Evolutionary conservation across 73 alveolate genomes (phyloP), one percentile per base, ranked within the genome.

Genomic region (Paraurostyla sp.): DNA sequence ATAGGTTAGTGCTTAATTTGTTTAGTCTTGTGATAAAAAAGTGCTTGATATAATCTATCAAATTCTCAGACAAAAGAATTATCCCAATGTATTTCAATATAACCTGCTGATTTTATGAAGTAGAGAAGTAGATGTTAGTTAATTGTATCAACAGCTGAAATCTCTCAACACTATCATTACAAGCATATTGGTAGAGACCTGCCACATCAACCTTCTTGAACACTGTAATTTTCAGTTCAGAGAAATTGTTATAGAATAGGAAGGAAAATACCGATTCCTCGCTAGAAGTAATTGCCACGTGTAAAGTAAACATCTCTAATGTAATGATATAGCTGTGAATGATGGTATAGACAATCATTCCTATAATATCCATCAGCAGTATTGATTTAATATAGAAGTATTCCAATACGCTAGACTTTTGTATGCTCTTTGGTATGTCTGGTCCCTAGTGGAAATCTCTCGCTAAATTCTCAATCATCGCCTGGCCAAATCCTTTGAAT

Each of bases 221-320:
- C 48, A 90, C 95, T 27, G 92, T 46, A 32, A 90, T 90, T 62
- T 90, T 90, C 6, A 90, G 33, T 41, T 90, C 92, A 3, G 85
- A 29, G 50, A 90, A 90, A 35, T 90, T 57, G 76, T 82, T 90
- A 20, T 68, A 63, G 69, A 90, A 51, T 22, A 90, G 36, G 69
- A 90, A 90, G 43, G 85, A 42, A 42, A 68, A 43, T 54, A 90
- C 76, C 0, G 87, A 60, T 15, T 90, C 92, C 25, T 65, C 60
- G 7, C 73, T 46, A 2, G 85, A 41, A 35, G 84, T 83, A 3
- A 90, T 41, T 32, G 86, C 92, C 3, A 88, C 90, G 49, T 90
- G 90, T 43, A 90, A 23, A 1, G 90, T 83, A 20, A 90, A 52
- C 92, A 90, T 68, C 40, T 78, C 88, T 16, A 90, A 25, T 18